Conservation (phyloP, 345 rosid genomes). For the Populus pruinosa region DNA sequence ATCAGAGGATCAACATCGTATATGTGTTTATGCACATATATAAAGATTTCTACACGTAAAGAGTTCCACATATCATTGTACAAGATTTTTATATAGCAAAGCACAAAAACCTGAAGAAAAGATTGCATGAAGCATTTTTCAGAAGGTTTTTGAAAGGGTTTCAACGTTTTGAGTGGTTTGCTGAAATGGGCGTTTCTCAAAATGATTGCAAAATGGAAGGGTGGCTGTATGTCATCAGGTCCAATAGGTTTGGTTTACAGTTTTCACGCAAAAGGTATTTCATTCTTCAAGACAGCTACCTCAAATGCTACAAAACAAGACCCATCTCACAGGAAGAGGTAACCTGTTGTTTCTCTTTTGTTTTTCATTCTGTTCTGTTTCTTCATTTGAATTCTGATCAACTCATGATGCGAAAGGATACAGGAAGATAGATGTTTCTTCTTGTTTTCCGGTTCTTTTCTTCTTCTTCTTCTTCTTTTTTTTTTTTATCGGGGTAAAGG, state of each 20-base stretch:
- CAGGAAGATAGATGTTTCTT: not conserved
- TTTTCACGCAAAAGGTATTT: conserved; percentile 77
- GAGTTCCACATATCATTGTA: not conserved
- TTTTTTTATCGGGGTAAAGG: not conserved
- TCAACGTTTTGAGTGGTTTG: not conserved
- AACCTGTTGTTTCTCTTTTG: not conserved
- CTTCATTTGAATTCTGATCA: not conserved
- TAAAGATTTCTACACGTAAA: not conserved
- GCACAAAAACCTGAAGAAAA: not conserved
- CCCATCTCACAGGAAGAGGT: conserved; percentile 67
- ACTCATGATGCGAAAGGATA: not conserved
- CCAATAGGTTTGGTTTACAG: conserved; percentile 71
- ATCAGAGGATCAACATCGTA: conserved; percentile 55
- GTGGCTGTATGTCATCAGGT: conserved; percentile 76
- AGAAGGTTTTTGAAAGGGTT: not conserved
- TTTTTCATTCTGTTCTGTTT: not conserved
- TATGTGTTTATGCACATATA: not conserved
- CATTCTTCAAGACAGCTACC: conserved; percentile 54
- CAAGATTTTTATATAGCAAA: not conserved
- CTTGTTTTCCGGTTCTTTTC: not conserved
- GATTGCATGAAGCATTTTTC: not conserved
- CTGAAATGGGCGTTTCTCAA: conserved; percentile 32
- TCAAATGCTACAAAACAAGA: conserved; percentile 55
- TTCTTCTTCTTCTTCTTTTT: too few relatives aligned
- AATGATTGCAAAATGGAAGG: conserved; percentile 73